These are phyloP conservation scores for Puccinia horiana DNA, from an alignment of 1,284 basidiomycete species.

Conservation along the genomic window DNA sequence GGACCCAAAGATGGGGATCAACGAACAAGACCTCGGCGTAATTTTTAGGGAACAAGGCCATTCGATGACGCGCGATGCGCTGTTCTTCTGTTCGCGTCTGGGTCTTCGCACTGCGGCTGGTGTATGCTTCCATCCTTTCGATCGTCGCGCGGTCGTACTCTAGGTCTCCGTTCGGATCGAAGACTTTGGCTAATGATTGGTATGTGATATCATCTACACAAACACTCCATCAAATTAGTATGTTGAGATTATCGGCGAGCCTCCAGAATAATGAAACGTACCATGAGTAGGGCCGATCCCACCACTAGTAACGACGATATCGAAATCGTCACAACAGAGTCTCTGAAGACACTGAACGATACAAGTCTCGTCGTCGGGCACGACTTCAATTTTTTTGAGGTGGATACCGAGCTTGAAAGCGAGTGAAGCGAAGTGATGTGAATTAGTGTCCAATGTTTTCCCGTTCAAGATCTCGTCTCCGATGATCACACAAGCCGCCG, in stretches of 20 bases:
- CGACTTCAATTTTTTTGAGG: conserved; percentile 78
- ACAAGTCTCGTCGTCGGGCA: conserved; percentile 83
- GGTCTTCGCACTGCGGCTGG: background rate
- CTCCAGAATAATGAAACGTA: no score
- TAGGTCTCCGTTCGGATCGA: conserved; percentile 64
- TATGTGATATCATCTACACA: conserved; percentile 77
- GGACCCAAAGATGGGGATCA: conserved; percentile 58
- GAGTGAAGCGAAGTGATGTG: conserved; percentile 67
- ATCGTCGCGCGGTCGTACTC: conserved; percentile 78
- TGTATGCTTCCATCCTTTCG: conserved; percentile 68
- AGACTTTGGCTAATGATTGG: conserved; percentile 79
- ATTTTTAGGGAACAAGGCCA: conserved; percentile 75
- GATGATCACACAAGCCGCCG: conserved; percentile 73
- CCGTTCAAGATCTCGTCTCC: conserved; percentile 82
- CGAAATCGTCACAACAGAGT: conserved; percentile 71
- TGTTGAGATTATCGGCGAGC: no score
- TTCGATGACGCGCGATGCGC: conserved; percentile 70
- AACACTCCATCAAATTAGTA: background rate
- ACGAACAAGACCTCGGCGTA: conserved; percentile 54
- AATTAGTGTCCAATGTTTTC: conserved; percentile 84
- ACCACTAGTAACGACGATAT: conserved; percentile 82
- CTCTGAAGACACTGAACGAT: conserved; percentile 82
- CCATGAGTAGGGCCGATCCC: conserved; percentile 67
- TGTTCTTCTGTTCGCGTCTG: conserved; percentile 66
- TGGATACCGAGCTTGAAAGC: conserved; percentile 79